Evolutionary conservation across 1,139 yeast genomes (phyloP).

Genomic region (Suhomyces coccinellae): DNA sequence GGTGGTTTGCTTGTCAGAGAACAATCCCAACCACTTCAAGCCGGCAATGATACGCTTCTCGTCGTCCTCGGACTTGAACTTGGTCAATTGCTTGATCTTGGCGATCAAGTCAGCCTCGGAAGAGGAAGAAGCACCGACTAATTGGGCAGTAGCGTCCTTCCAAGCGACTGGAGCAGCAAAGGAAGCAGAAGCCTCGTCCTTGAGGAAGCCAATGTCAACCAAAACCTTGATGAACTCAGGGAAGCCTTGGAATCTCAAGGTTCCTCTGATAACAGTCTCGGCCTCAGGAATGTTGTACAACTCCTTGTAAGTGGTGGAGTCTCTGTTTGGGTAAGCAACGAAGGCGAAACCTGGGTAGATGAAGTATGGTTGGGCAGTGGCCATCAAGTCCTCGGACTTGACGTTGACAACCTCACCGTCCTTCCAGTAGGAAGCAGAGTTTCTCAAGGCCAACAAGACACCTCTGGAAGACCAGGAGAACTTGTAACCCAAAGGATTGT

Average conservation of each 20-base stretch:
- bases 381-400: slow-evolving; percentile 90
- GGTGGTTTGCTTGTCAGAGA: slow-evolving; percentile 70
- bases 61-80: slow-evolving; percentile 78
- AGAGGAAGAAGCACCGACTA: slow-evolving; percentile 71
- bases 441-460: slow-evolving; percentile 91
- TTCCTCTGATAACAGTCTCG: slow-evolving; percentile 94
- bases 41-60: slow-evolving; percentile 86
- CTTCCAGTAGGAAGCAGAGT: slow-evolving; percentile 85
- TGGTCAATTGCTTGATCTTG: slow-evolving; percentile 74
- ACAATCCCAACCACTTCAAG: slow-evolving; percentile 90
- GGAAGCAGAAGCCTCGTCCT: slow-evolving; percentile 65
- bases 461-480: slow-evolving; percentile 99
- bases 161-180: slow-evolving; percentile 67
- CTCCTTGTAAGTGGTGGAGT: slow-evolving; percentile 90
- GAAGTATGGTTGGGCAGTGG: slow-evolving; percentile 90
- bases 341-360: slow-evolving; percentile 95
- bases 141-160: slow-evolving; percentile 82
- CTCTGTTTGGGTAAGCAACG: slow-evolving; percentile 97
- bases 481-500: slow-evolving; percentile 97
- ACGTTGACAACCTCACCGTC: slow-evolving; percentile 81
- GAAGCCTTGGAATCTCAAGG: slow-evolving; percentile 97
- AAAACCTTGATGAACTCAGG: slow-evolving; percentile 95
- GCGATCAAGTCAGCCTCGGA: slow-evolving; percentile 71
- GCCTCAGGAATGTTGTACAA: slow-evolving; percentile 96
- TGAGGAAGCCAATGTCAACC: slow-evolving; percentile 90